phyloP scores from a whole-genome alignment of 108 stramenopile species.

The Asterionellopsis glacialis region DNA sequence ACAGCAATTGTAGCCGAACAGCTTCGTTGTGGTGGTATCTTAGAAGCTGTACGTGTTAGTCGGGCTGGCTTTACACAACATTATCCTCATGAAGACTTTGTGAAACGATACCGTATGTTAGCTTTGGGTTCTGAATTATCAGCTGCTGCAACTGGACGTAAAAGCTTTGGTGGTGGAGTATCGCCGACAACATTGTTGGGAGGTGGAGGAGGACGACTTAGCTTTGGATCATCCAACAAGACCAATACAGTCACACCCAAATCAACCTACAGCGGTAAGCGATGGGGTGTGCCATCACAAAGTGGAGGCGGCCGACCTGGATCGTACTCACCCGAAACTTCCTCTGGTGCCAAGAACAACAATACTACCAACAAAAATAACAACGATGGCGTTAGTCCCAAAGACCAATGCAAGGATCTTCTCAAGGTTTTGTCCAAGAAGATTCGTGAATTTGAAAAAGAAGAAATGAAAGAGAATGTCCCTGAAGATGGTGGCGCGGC shows the following conservation, averaged over 20 bases:
- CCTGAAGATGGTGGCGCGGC: slow-evolving; percentile 13
- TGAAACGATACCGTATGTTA: slow-evolving; percentile 55
- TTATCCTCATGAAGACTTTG: slow-evolving; percentile 72
- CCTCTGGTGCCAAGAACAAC: no score
- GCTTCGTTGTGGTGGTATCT: slow-evolving; percentile 84
- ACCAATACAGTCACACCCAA: neutral
- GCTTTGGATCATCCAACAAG: neutral
- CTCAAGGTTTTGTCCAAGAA: slow-evolving; percentile 24
- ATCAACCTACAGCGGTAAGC: neutral
- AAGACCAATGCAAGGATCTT: slow-evolving; percentile 19
- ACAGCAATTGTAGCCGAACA: slow-evolving; percentile 83
- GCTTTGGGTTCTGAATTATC: slow-evolving; percentile 4
- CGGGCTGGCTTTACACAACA: slow-evolving; percentile 87
- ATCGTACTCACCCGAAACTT: no score
- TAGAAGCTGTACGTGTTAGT: slow-evolving; percentile 88
- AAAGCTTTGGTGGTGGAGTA: slow-evolving; percentile 12
- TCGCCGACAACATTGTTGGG: neutral
- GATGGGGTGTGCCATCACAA: no score
- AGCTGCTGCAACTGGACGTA: neutral
- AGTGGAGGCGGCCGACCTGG: no score
- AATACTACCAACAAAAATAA: no score
- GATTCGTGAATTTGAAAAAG: slow-evolving; percentile 12
- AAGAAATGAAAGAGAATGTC: slow-evolving; percentile 21
- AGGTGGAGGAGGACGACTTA: neutral
- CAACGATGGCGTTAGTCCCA: slow-evolving; percentile 1